phyloP scores from a whole-genome alignment of 352 stramenopile genomes.

The Pythium oligandrum region DNA sequence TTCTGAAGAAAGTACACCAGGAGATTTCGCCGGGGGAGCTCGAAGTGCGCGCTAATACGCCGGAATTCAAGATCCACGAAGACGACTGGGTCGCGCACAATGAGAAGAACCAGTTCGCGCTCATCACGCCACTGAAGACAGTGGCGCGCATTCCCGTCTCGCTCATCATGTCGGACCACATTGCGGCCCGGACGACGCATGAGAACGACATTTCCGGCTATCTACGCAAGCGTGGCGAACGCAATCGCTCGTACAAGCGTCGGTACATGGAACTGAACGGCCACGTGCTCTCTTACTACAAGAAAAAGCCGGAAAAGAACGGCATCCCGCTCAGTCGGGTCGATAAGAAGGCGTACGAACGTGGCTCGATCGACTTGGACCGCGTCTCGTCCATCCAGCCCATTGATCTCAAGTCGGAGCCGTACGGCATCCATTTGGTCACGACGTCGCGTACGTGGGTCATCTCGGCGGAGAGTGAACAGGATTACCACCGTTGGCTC shows the following conservation, averaged over 20 bases:
- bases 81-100: slow-evolving; percentile 85
- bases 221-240: slow-evolving; percentile 80
- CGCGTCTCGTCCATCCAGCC: slow-evolving; percentile 76
- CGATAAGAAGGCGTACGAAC: slow-evolving; percentile 72
- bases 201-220: slow-evolving; percentile 63
- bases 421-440: slow-evolving; percentile 75
- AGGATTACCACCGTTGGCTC: slow-evolving; percentile 77
- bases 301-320: slow-evolving; percentile 82
- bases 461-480: slow-evolving; percentile 64
- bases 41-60: slow-evolving; percentile 86
- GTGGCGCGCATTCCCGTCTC: slow-evolving; percentile 66
- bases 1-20: slow-evolving; percentile 74
- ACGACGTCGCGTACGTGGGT: slow-evolving; percentile 76
- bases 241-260: slow-evolving; percentile 77
- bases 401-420: slow-evolving; percentile 54
- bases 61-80: slow-evolving; percentile 83
- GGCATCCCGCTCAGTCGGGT: slow-evolving; percentile 60
- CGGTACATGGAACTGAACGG: slow-evolving; percentile 84
- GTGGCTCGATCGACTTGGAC: slow-evolving; percentile 75
- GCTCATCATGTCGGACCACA: slow-evolving; percentile 62
- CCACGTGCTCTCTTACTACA: slow-evolving; percentile 74
- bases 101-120: slow-evolving; percentile 58
- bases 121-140: slow-evolving; percentile 82
- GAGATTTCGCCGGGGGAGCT: slow-evolving; percentile 79
- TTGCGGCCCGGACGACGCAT: slow-evolving; percentile 27